Evolutionary conservation across 2,329 filamentous ascomycete genomes (phyloP), one percentile per base, ranked within the genome.

Genomic region (Epichloe hybrida): DNA sequence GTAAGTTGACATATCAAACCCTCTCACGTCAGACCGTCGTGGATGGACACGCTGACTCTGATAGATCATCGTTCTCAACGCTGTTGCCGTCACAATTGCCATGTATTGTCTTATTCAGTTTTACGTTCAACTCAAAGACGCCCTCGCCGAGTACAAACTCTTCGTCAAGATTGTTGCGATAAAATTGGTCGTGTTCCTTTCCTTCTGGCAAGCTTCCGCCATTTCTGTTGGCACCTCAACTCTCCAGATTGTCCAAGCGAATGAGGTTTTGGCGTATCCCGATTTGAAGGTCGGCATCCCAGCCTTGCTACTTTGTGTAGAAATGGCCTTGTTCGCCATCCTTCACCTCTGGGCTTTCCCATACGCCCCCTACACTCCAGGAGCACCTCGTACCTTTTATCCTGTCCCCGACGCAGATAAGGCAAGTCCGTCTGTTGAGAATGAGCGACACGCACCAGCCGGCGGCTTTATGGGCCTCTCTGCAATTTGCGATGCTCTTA

Each of bases 101-200:
- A 94, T 95, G 86, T 93, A 86, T 69, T 90, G 85, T 63, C 68
- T 95, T 42, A 82, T 94, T 55, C 88, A 95, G 59, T 93, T 93
- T 65, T 95, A 95, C 65, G 65, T 86, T 34, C 87, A 94, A 65
- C 72, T 93, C 44, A 81, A 80, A 55, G 68, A 74, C 1, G 79
- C 86, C 52, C 74, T 95, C 27, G 73, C 75, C 7, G 76, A 83
- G 50, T 79, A 94, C 62, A 74, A 71, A 17, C 85, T 88, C 0
- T 84, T 91, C 57, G 67, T 91, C 56, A 95, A 95, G 66, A 81
- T 95, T 27, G 63, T 88, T 20, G 85, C 87, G 60, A 93, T 95
- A 69, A 95, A 95, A 67, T 75, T 94, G 31, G 88, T 94, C 61
- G 88, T 95, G 61, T 95, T 95, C 72, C 76, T 95, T 57, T 89